Base-by-base conservation (phyloP, 164 flowering plant species). In the Chimonanthus salicifolius region DNA sequence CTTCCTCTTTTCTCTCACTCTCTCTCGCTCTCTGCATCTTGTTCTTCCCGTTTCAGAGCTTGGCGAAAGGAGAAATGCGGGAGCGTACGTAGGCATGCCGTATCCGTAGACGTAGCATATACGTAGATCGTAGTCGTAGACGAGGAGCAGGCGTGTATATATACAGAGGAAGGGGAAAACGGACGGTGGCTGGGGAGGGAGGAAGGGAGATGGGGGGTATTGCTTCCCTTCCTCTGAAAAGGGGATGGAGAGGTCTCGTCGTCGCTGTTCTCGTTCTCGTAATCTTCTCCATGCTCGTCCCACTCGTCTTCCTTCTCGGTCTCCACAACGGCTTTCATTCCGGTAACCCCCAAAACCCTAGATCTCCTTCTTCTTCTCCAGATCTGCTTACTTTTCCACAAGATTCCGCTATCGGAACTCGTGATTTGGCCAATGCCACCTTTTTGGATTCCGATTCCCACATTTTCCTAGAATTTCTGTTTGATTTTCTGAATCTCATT, bases 271-370 rank as follows among this genome's bases (percentile, higher is more conserved):
- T 91, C 16, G 84, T 85, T 54, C 94, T 94, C 62, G 97, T 94
- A 13, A 15, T 94, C 60, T 90, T 92, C 8, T 94, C 97, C 43
- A 88, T 92, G 97, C 92, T 92, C 70, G 94, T 92, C 62, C 97
- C 98, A 21, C 94, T 94, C 67, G 85, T 85, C 64, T 92, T 94
- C 83, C 72, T 92, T 74, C 88, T 92, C 49, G 94, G 97, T 67
- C 84, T 87, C 68, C 44, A 66, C 68, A 66, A 44, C 68, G 16
- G 20, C 15, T 33, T 13, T 11, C 92, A 88, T 78, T 83, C 82
- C 58, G 86, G 73, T 64, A 70, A 33, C 46, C 66, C 71, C 16
- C 15, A 20, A 72, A 70, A 64, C 68, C 68, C 68, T 47, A 50
- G 67, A 46, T 51, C 16, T 33, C 33, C 33, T 33, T 21, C 51